A percentile compares a stretch with the other conserved stretches of the same genome.
Evolutionary conservation across 352 stramenopile genomes (phyloP).

Genomic region (Globisporangium cylindrosporum): DNA sequence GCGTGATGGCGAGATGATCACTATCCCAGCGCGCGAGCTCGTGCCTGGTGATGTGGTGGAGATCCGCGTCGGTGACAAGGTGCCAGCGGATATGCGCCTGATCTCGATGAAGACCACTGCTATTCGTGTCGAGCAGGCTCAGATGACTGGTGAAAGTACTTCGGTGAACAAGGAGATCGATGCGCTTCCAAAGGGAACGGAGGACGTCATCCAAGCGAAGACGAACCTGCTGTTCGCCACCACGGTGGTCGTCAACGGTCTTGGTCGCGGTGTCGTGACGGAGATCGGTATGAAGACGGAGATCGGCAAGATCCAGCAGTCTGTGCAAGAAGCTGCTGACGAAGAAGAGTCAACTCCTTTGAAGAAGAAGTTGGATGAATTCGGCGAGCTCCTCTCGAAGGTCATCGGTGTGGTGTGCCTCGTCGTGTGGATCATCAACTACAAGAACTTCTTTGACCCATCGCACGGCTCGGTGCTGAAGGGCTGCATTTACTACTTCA

Average conservation of each 20-base stretch:
- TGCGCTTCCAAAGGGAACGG: constrained; percentile 53
- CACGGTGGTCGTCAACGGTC: constrained; percentile 96
- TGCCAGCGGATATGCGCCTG: constrained; percentile 96
- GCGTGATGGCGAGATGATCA: constrained; percentile 81
- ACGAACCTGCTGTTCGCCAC: constrained; percentile 97
- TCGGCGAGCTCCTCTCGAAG: constrained; percentile 94
- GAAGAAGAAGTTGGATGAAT: constrained; percentile 98
- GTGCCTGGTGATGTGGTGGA: constrained; percentile 97
- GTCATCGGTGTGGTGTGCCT: constrained; percentile 98
- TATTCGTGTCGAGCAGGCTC: constrained; percentile 94
- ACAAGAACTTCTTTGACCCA: constrained; percentile 95
- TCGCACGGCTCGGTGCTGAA: constrained; percentile 89
- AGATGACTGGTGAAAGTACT: constrained; percentile 96
- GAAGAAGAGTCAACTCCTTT: constrained; percentile 96
- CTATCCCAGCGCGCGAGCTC: constrained; percentile 86
- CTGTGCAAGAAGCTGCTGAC: constrained; percentile 90
- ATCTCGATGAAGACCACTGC: constrained; percentile 94
- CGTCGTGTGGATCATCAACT: constrained; percentile 96
- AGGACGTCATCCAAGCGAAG: constrained; percentile 90
- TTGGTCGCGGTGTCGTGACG: constrained; percentile 92
- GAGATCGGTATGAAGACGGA: constrained; percentile 97
- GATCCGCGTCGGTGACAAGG: constrained; percentile 96
- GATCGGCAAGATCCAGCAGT: constrained; percentile 97
- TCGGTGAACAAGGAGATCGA: constrained; percentile 92
- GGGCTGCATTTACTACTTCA: constrained; percentile 99